These are phyloP conservation scores for Plenodomus tracheiphilus DNA, from an alignment of 2,329 filamentous ascomycete species.

Conservation along the genomic window DNA sequence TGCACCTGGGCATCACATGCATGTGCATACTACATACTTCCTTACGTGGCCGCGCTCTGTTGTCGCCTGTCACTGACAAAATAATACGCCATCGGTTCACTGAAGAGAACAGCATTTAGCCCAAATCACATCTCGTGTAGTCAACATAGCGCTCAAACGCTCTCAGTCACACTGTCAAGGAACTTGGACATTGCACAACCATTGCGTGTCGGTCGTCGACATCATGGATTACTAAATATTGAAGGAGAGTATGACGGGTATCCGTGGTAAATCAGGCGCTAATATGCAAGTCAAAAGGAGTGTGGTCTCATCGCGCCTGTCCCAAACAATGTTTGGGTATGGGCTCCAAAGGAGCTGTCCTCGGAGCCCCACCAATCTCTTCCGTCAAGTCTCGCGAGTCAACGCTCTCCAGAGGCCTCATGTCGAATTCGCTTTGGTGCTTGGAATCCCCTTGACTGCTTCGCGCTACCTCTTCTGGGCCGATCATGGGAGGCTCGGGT, in stretches of 20 bases:
- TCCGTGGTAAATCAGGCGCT: constrained; percentile 4
- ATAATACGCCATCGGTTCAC: too few relatives aligned
- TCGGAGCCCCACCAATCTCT: constrained; percentile 6
- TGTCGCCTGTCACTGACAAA: background rate
- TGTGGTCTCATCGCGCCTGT: constrained; percentile 8
- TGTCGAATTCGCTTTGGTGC: constrained; percentile 7
- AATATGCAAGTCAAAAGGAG: background rate
- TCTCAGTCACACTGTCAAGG: background rate
- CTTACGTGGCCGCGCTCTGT: background rate
- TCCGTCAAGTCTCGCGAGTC: constrained; percentile 10
- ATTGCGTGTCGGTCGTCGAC: constrained; percentile 1
- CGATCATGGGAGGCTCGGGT: background rate
- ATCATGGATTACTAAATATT: constrained; percentile 9
- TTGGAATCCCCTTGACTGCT: constrained; percentile 2
- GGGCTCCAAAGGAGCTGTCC: constrained; percentile 1
- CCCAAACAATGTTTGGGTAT: constrained; percentile 22
- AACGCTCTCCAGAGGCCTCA: constrained; percentile 6
- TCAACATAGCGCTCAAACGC: too few relatives aligned
- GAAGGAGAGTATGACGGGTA: constrained; percentile 1
- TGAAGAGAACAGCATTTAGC: background rate
- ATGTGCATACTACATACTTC: too few relatives aligned
- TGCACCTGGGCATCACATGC: too few relatives aligned
- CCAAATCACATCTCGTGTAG: too few relatives aligned
- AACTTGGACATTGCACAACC: background rate
- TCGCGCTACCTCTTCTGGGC: constrained; percentile 7